A percentile compares a stretch with the other conserved stretches of the same genome.
These are phyloP conservation scores for Aspergillus aculeatus DNA, from an alignment of 2,329 filamentous ascomycete genomes.

Conservation along the genomic window DNA sequence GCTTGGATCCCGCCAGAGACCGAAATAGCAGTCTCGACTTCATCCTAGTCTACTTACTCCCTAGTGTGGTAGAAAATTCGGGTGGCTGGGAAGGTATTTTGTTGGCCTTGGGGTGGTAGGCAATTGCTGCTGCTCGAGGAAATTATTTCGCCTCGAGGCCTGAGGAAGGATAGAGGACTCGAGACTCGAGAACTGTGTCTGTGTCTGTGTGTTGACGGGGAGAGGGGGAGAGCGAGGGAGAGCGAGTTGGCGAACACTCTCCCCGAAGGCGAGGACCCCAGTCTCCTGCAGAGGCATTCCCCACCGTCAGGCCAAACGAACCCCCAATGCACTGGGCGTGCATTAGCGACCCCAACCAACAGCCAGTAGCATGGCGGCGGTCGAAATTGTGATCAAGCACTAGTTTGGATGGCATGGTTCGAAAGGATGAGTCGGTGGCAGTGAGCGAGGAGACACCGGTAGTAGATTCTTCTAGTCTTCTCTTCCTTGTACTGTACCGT, in stretches of 20 bases:
- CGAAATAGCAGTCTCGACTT: too few species aligned
- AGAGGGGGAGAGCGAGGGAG: background rate
- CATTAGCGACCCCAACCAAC: constrained; percentile 19
- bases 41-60: background rate
- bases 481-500: background rate
- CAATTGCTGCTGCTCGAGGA: too few species aligned
- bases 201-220: background rate
- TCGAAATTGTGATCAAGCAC: background rate
- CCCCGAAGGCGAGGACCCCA: constrained; percentile 18
- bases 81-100: constrained; percentile 16
- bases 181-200: background rate
- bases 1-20: too few species aligned
- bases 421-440: background rate
- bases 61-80: background rate
- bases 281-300: constrained; percentile 21
- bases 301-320: constrained; percentile 16
- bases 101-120: background rate
- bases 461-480: background rate
- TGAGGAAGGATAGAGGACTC: background rate
- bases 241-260: background rate
- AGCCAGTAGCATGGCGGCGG: background rate
- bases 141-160: too few species aligned
- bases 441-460: background rate
- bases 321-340: constrained; percentile 20
- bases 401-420: background rate